Evolutionary conservation across 2,329 filamentous ascomycete genomes (phyloP), one percentile per base, ranked within the genome.

Genomic region (Pseudogymnoascus sp.): DNA sequence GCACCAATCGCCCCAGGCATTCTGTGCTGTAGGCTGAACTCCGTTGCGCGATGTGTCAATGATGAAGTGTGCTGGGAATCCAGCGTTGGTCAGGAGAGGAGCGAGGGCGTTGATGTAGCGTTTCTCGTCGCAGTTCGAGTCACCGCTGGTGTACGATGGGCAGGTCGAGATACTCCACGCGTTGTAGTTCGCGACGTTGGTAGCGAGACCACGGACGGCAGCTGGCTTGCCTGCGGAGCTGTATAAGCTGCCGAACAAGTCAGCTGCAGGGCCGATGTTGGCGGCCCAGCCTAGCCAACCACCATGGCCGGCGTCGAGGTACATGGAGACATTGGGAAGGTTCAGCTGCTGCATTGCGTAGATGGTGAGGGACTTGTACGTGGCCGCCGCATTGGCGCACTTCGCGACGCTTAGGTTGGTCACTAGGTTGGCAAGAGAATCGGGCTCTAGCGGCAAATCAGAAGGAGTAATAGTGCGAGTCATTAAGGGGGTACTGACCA

Each of bases 1-100:
- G 77, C 86, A 89, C 86, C 86, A 89, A 71, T 88, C 79, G 45
- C 85, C 86, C 84, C 85, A 87, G 29, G 73, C 73, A 64, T 77
- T 73, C 71, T 83, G 82, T 3, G 74, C 71, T 18, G 81, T 84
- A 39, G 82, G 81, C 73, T 87, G 85, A 62, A 83, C 83, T 18
- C 84, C 86, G 62, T 82, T 86, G 68, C 87, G 85, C 69, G 75
- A 81, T 81, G 79, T 81, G 62, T 84, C 82, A 7, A 77, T 77
- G 66, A 84, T 83, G 72, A 84, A 84, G 68, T 81, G 80, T 2
- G 80, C 80, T 18, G 80, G 77, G 73, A 80, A 81, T 16, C 81
- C 81, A 42, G 75, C 72, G 12, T 71, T 69, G 7, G 68, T 68
- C 5, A 85, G 75, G 23, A 83, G 74, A 10, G 81, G 81, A 8